These are phyloP conservation scores for Aureobasidium sp. DNA, from an alignment of 2,329 filamentous ascomycete species.

Conservation along the genomic window DNA sequence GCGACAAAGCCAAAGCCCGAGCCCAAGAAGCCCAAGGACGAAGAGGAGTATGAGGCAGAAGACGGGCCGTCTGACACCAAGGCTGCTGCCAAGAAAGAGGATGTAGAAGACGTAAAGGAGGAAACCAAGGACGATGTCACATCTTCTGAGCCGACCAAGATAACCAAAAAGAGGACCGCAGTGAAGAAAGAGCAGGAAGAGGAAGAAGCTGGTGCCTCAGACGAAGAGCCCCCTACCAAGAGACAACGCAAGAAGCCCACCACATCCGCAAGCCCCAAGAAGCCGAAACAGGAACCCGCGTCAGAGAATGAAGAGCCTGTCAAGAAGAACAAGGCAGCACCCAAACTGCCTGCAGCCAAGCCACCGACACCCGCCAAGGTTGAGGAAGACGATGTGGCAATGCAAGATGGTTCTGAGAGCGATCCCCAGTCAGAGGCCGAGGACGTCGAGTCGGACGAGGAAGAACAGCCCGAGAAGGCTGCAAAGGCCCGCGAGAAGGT, in stretches of 20 bases:
- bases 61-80: slow-evolving; percentile 19
- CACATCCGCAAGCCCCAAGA: slow-evolving; percentile 17
- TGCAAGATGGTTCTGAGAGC: slow-evolving; percentile 17
- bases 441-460: slow-evolving; percentile 41
- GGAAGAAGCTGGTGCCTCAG: slow-evolving; percentile 14
- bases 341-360: slow-evolving; percentile 2
- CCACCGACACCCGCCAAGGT: slow-evolving; percentile 7
- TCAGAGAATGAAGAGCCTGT: slow-evolving; percentile 29
- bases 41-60: slow-evolving; percentile 16
- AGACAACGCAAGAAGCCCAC: slow-evolving; percentile 27
- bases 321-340: background rate
- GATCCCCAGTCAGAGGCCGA: slow-evolving; percentile 27
- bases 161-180: slow-evolving; percentile 20
- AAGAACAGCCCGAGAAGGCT: slow-evolving; percentile 63
- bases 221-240: slow-evolving; percentile 31
- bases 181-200: slow-evolving; percentile 22
- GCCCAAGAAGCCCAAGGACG: slow-evolving; percentile 18
- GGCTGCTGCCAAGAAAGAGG: slow-evolving; percentile 22
- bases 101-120: slow-evolving; percentile 24
- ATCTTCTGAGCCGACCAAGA: slow-evolving; percentile 23
- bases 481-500: slow-evolving; percentile 74
- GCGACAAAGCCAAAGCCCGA: slow-evolving; percentile 34
- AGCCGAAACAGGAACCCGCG: slow-evolving; percentile 22
- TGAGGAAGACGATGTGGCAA: slow-evolving; percentile 21
- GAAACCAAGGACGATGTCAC: slow-evolving; percentile 17